Percentiles rank a stretch among this genome's conserved stretches.
phyloP scores from a whole-genome alignment of 2,329 filamentous ascomycete species.

The Cryphonectria japonica region DNA sequence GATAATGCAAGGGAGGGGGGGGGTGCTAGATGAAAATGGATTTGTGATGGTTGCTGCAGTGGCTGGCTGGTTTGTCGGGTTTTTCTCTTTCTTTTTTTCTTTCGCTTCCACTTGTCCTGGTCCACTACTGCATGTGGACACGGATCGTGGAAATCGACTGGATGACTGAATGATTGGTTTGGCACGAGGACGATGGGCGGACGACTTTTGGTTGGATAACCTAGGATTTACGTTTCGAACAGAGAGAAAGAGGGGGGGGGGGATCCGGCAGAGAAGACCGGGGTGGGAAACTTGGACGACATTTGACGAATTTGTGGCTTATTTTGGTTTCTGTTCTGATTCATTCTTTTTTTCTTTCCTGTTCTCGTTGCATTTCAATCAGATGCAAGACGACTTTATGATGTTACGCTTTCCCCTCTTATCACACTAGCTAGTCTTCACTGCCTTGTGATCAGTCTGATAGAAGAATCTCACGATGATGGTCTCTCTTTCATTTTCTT shows the following conservation, averaged over 20 bases:
- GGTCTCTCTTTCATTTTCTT: not conserved
- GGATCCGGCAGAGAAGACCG: no score
- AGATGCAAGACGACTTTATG: not conserved
- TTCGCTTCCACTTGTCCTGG: not conserved
- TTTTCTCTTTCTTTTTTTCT: not conserved
- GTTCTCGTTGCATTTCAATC: not conserved
- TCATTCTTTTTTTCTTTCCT: not conserved
- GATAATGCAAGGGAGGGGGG: not conserved
- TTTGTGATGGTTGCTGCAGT: not conserved
- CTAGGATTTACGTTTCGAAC: not conserved
- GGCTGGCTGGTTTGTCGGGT: not conserved
- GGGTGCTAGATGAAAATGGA: not conserved
- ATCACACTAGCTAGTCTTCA: not conserved
- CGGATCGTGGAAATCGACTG: not conserved
- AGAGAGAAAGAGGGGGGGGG: not conserved
- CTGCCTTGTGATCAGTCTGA: not conserved
- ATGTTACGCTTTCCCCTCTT: not conserved
- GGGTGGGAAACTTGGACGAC: not conserved
- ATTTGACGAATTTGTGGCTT: not conserved
- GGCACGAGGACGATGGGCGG: not conserved
- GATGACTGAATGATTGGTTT: not conserved
- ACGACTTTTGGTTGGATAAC: not conserved
- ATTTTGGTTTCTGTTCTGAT: not conserved
- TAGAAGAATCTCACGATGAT: not conserved
- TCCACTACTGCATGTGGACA: not conserved